Evolutionary conservation across 208 protist species (phyloP).

Genomic region (Naegleria lovaniensis): DNA sequence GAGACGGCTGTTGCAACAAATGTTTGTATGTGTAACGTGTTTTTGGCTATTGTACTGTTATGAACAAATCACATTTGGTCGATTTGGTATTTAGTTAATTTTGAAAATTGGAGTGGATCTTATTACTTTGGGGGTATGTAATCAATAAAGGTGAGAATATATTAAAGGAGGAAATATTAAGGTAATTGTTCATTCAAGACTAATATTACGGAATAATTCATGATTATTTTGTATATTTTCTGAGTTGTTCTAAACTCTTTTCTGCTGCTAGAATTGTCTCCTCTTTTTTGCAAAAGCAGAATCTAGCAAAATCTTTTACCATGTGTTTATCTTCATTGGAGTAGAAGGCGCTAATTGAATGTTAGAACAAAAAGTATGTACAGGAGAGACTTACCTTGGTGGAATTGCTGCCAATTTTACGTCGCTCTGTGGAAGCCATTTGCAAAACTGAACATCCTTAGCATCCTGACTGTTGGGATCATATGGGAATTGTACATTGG

Average conservation of each 20-base stretch:
- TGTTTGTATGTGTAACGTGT: too few relatives aligned
- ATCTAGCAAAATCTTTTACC: conserved; percentile 44
- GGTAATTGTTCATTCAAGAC: too few relatives aligned
- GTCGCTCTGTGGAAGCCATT: conserved; percentile 65
- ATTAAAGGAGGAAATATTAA: too few relatives aligned
- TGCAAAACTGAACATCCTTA: conserved; percentile 73
- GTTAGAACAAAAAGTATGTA: too few relatives aligned
- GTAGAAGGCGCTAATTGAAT: conserved; percentile 44
- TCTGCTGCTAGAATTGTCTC: conserved; percentile 41
- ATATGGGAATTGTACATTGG: conserved; percentile 56
- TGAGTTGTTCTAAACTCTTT: neutral
- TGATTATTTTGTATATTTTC: neutral
- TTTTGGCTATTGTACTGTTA: too few relatives aligned
- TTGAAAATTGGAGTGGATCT: too few relatives aligned
- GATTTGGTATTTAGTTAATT: too few relatives aligned
- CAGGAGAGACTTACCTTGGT: neutral
- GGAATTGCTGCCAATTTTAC: conserved; percentile 74
- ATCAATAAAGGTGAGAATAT: too few relatives aligned
- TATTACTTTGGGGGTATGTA: too few relatives aligned
- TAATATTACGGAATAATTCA: too few relatives aligned
- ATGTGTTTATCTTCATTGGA: conserved; percentile 38
- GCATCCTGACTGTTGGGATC: conserved; percentile 51
- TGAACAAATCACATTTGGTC: too few relatives aligned
- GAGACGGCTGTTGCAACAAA: too few relatives aligned
- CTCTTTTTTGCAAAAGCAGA: conserved; percentile 62